Percentiles rank a stretch among this genome's conserved stretches.
Evolutionary conservation across 2,329 filamentous ascomycete genomes (phyloP).

Genomic region (Botrytis fragariae): DNA sequence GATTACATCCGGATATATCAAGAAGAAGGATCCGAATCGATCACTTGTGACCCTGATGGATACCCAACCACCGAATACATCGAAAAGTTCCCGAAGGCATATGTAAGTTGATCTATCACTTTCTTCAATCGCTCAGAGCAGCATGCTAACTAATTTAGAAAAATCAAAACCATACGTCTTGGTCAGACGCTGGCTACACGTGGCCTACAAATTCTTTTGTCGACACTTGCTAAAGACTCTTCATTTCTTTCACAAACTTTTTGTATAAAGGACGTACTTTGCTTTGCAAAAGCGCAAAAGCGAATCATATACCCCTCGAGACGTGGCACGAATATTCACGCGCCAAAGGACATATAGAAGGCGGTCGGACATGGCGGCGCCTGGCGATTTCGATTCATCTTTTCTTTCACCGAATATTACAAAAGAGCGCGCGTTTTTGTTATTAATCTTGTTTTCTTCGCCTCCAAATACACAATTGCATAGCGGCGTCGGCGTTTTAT

Average conservation of each 20-base stretch:
- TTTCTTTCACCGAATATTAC: conserved; percentile 12
- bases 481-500: conserved; percentile 22
- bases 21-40: conserved; percentile 46
- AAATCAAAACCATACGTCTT: conserved; percentile 63
- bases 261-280: conserved; percentile 29
- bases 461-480: conserved; percentile 21
- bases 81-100: conserved; percentile 54
- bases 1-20: conserved; percentile 73
- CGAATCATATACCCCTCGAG: conserved; percentile 20
- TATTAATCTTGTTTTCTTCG: conserved; percentile 17
- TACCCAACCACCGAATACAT: conserved; percentile 70
- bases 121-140: background rate
- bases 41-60: conserved; percentile 66
- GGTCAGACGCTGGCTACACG: conserved; percentile 51
- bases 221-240: conserved; percentile 47
- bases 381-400: conserved; percentile 16
- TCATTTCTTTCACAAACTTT: conserved; percentile 13
- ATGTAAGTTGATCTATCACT: conserved; percentile 47
- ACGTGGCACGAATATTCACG: conserved; percentile 19
- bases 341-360: conserved; percentile 23
- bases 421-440: conserved; percentile 14
- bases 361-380: conserved; percentile 17
- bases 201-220: conserved; percentile 64
- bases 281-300: conserved; percentile 19
- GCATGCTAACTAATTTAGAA: conserved; percentile 33